Base-by-base conservation (phyloP, 352 stramenopile species). In the Phytophthora constricta region DNA sequence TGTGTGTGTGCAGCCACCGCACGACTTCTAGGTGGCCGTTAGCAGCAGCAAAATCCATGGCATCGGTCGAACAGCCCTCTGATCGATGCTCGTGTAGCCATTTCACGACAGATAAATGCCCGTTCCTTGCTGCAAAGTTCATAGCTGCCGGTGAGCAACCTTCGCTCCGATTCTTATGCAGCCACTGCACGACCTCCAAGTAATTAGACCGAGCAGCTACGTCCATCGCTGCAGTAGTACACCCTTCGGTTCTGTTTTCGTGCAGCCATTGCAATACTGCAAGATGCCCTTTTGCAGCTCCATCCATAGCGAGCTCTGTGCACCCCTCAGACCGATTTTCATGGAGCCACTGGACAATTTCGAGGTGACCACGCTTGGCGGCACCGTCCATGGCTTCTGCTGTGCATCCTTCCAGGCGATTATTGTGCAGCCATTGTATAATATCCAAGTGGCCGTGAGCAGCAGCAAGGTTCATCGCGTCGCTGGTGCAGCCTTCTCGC, bases 391-490 rank as follows among this genome's bases (percentile, higher is more conserved):
- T 64, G 8, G 58, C 65, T 2, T 68, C 58, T 1, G 39, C 64
- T 11, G 65, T 68, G 11, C 65, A 72, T 43, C 65, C 65, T 57
- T 72, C 65, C 2, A 52, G 3, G 0, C 65, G 65, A 41, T 65
- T n/a, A 1, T 28, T n/a, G 25, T 72, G 65, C 14, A 72, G 19
- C 65, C 65, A 72, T 14, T 72, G 43, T 22, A 72, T 45, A 17
- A 72, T 39, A 1, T 58, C 19, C 10, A 79, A 54, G 41, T 73
- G 66, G 20, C 65, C 65, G n/a, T 39, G 14, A 10, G 58, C 14
- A 5, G 65, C 65, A 16, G 65, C 65, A 3, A 72, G 46, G 22
- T 68, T 68, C 58, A 72, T 68, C 3, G 65, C 65, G 48, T 68
- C 65, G 14, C 46, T 61, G 2, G 58, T 72, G 20, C 65, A 68